Conservation (phyloP, 2,329 filamentous ascomycete species). For the Acrocalymma vagum region DNA sequence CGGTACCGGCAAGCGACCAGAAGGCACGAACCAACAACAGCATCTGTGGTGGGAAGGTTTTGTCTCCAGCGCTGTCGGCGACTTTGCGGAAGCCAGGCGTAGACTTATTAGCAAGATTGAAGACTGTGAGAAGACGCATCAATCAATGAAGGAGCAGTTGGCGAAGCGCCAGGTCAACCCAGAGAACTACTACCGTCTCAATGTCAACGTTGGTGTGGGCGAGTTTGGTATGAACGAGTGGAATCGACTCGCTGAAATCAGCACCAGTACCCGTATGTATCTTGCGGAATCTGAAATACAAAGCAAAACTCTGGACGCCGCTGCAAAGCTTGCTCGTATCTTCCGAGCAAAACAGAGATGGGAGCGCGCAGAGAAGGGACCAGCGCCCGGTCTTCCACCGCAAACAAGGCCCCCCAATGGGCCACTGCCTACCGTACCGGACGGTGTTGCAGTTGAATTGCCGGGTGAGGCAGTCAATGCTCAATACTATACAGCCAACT, state of each 20-base stretch:
- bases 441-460: constrained; percentile 65
- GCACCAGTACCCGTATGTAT: constrained; percentile 87
- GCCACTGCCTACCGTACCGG: constrained; percentile 43
- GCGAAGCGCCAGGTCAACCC: constrained; percentile 79
- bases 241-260: constrained; percentile 93
- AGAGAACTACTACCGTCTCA: constrained; percentile 95
- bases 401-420: constrained; percentile 40
- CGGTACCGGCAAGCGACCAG: constrained; percentile 87
- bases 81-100: constrained; percentile 88
- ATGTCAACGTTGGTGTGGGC: constrained; percentile 93
- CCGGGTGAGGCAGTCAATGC: constrained; percentile 63
- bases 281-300: constrained; percentile 78
- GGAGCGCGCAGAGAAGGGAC: constrained; percentile 56
- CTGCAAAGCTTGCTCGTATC: constrained; percentile 84
- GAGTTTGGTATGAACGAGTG: constrained; percentile 99
- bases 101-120: constrained; percentile 92
- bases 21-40: constrained; percentile 72
- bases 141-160: constrained; percentile 84
- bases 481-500: constrained; percentile 35
- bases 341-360: constrained; percentile 76
- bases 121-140: constrained; percentile 90
- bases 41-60: constrained; percentile 95
- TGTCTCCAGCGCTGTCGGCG: constrained; percentile 73
- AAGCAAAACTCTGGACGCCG: constrained; percentile 77
- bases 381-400: constrained; percentile 29